These are phyloP conservation scores for Venturia effusa DNA, from an alignment of 2,329 filamentous ascomycete genomes.

Conservation along the genomic window DNA sequence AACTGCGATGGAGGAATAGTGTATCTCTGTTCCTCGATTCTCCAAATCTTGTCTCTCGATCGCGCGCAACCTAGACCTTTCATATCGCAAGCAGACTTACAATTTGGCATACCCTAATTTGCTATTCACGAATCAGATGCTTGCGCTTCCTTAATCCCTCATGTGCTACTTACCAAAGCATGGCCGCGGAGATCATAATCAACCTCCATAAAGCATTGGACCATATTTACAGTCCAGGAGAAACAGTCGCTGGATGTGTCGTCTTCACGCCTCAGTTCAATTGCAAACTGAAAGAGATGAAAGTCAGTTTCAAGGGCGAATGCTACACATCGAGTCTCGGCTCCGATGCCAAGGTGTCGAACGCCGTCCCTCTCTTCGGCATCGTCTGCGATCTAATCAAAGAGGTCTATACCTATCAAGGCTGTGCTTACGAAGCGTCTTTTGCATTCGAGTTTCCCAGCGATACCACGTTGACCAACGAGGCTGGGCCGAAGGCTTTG, in stretches of 20 bases:
- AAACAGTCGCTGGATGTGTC: constrained; percentile 1
- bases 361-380: background rate
- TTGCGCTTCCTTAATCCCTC: background rate
- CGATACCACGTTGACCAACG: background rate
- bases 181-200: constrained; percentile 6
- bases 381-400: background rate
- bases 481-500: background rate
- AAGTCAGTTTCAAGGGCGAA: constrained; percentile 4
- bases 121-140: constrained; percentile 2
- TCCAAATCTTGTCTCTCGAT: background rate
- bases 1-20: background rate
- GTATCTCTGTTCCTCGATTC: background rate
- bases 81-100: background rate
- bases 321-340: constrained; percentile 8
- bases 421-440: constrained; percentile 6
- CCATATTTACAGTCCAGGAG: constrained; percentile 7
- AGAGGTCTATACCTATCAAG: background rate
- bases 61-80: background rate
- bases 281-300: background rate
- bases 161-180: background rate
- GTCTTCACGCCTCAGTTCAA: constrained; percentile 8
- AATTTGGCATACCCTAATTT: background rate
- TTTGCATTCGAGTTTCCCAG: constrained; percentile 5
- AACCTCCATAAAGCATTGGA: background rate
- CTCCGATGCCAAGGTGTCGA: constrained; percentile 1